Conservation (phyloP, 441 rosid genomes). For the Flueggea neowawraea region DNA sequence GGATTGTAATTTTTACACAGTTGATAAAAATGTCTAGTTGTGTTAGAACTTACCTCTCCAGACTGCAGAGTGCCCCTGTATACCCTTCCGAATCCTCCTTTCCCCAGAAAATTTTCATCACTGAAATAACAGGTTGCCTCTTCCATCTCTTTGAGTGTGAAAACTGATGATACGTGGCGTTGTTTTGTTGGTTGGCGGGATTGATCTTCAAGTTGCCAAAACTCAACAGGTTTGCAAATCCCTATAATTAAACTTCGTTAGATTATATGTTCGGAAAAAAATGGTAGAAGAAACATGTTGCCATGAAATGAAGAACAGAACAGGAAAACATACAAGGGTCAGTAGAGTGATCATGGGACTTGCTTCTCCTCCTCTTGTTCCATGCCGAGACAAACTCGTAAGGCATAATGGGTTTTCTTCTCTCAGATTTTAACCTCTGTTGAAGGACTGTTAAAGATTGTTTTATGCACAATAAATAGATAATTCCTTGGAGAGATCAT, state of each 20-base stretch:
- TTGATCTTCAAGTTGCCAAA: slow-evolving; percentile 72
- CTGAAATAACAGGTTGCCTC: slow-evolving; percentile 77
- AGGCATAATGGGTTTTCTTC: slow-evolving; percentile 43
- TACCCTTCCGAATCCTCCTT: slow-evolving; percentile 95
- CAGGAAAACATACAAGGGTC: slow-evolving; percentile 63
- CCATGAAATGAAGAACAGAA: slow-evolving; percentile 4
- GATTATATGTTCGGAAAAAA: background rate
- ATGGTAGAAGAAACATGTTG: background rate
- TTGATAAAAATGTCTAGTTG: background rate
- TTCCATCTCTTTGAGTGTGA: slow-evolving; percentile 90
- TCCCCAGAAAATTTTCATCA: slow-evolving; percentile 66
- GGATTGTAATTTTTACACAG: background rate
- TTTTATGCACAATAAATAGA: slow-evolving; percentile 9
- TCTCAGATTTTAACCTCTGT: slow-evolving; percentile 6
- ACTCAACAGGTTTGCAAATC: slow-evolving; percentile 64
- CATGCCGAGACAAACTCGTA: slow-evolving; percentile 81
- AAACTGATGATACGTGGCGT: slow-evolving; percentile 65
- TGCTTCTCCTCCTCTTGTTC: slow-evolving; percentile 93
- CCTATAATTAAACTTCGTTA: slow-evolving; percentile 35
- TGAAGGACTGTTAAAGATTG: slow-evolving; percentile 13
- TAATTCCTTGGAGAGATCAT: slow-evolving; percentile 5
- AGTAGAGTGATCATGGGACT: slow-evolving; percentile 59
- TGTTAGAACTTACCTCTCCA: slow-evolving; percentile 58
- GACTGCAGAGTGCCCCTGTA: slow-evolving; percentile 77
- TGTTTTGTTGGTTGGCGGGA: slow-evolving; percentile 43